Conservation (phyloP, 2,329 filamentous ascomycete genomes). For the Phyllosticta citrichinensis region DNA sequence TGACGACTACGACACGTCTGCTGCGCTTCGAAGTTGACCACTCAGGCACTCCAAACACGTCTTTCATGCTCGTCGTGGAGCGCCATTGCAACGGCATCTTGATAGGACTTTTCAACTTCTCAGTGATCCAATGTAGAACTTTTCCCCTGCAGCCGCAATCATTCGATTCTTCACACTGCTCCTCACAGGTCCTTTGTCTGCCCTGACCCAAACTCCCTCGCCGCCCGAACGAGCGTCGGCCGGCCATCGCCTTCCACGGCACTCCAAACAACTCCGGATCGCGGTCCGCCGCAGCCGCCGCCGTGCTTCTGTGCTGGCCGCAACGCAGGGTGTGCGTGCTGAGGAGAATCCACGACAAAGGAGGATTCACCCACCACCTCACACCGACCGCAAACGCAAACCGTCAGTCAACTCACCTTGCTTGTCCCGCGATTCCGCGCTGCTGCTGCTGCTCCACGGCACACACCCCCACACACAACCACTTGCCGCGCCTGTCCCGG, state of each 20-base stretch:
- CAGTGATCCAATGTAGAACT: too few species aligned
- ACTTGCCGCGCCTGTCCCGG: background rate
- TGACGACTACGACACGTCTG: background rate
- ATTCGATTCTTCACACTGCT: background rate
- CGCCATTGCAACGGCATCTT: too few species aligned
- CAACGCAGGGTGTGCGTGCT: too few species aligned
- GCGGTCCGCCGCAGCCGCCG: background rate
- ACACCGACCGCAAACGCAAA: background rate
- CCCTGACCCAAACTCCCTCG: background rate
- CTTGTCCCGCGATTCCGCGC: background rate
- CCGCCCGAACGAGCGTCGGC: background rate
- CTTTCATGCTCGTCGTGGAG: too few species aligned
- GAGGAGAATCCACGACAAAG: background rate
- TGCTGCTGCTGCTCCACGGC: background rate
- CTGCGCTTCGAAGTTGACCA: background rate
- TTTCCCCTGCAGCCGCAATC: too few species aligned
- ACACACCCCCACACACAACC: background rate
- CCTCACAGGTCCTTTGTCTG: background rate
- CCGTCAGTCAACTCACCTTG: background rate
- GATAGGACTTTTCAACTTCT: too few species aligned
- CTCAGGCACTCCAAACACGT: background rate
- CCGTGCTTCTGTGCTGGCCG: background rate
- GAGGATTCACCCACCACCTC: background rate
- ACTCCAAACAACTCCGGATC: background rate
- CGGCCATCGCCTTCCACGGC: background rate